Percentiles rank a stretch among this genome's conserved stretches.
phyloP scores from a whole-genome alignment of 2,329 filamentous ascomycete genomes.

The Colletotrichum shisoi region DNA sequence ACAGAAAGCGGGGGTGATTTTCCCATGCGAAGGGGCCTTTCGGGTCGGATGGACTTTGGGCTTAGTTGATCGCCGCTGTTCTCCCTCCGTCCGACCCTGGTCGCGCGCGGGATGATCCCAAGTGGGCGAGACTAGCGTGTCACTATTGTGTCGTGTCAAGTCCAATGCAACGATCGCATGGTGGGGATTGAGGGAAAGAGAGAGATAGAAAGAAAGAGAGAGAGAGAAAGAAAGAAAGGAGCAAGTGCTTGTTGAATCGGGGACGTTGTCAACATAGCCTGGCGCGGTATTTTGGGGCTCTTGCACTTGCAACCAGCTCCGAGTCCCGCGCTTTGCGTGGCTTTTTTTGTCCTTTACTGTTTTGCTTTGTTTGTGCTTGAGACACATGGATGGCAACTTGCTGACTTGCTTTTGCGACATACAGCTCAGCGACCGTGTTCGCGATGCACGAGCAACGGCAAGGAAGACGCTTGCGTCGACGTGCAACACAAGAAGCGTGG shows the following conservation, averaged over 20 bases:
- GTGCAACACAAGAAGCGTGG: constrained; percentile 88
- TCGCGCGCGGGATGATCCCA: constrained; percentile 25
- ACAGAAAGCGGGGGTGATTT: constrained; percentile 31
- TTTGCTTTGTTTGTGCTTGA: not conserved
- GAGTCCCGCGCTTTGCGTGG: constrained; percentile 1
- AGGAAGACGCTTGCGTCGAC: constrained; percentile 81
- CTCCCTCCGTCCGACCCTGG: constrained; percentile 7
- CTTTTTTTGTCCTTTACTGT: not conserved
- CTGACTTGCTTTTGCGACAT: constrained; percentile 31
- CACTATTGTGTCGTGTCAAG: constrained; percentile 25
- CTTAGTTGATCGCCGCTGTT: constrained; percentile 21
- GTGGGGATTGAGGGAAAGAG: not conserved
- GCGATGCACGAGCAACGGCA: constrained; percentile 78
- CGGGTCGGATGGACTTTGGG: not conserved
- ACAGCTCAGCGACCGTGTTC: constrained; percentile 79
- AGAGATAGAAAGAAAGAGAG: not conserved
- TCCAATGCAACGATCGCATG: constrained; percentile 21
- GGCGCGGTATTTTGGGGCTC: too few species aligned
- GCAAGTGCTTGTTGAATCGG: constrained; percentile 24
- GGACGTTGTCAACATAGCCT: constrained; percentile 2
- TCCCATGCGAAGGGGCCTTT: constrained; percentile 13
- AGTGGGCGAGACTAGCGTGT: constrained; percentile 32
- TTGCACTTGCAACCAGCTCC: constrained; percentile 18
- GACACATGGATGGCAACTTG: constrained; percentile 13
- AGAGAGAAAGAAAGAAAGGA: not conserved